A percentile compares a stretch with the other conserved stretches of the same genome.
These are phyloP conservation scores for Pleurotus djamor DNA, from an alignment of 768 basidiomycete genomes.

Conservation along the genomic window DNA sequence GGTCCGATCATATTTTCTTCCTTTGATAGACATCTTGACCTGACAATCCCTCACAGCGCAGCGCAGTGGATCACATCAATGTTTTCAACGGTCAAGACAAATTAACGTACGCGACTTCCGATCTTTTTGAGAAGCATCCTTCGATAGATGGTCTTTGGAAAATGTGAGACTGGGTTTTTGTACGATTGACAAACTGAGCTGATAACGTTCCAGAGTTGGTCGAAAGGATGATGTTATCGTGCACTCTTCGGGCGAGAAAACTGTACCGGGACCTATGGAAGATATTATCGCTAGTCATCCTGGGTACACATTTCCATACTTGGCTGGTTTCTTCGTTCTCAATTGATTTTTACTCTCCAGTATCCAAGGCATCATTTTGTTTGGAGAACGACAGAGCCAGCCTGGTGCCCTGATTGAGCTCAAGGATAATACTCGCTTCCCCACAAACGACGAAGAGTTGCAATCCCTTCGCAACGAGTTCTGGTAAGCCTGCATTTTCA, in stretches of 20 bases:
- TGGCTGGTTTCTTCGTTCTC: neutral
- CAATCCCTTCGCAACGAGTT: conserved; percentile 31
- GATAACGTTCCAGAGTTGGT: conserved; percentile 25
- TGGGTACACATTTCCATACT: conserved; percentile 13
- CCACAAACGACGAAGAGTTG: conserved; percentile 14
- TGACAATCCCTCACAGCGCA: conserved; percentile 9
- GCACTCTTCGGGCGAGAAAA: conserved; percentile 27
- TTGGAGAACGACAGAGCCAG: conserved; percentile 36
- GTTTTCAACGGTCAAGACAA: conserved; percentile 27
- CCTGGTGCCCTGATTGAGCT: conserved; percentile 32
- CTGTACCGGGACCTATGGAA: conserved; percentile 27
- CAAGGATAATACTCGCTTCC: conserved; percentile 22
- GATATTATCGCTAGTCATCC: conserved; percentile 17
- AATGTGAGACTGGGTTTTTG: conserved; percentile 23
- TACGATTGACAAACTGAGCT: neutral
- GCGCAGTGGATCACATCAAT: conserved; percentile 17
- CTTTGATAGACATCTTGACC: neutral
- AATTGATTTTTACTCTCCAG: neutral
- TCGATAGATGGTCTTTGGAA: conserved; percentile 39
- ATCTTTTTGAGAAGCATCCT: conserved; percentile 42
- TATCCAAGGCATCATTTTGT: conserved; percentile 35
- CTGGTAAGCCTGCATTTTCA: conserved; percentile 23
- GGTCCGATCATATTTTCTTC: conserved; percentile 11
- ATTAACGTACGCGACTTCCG: conserved; percentile 40
- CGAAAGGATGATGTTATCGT: conserved; percentile 28